Base-by-base conservation (phyloP, 73 alveolate genomes). In the Paramecium sexaurelia region DNA sequence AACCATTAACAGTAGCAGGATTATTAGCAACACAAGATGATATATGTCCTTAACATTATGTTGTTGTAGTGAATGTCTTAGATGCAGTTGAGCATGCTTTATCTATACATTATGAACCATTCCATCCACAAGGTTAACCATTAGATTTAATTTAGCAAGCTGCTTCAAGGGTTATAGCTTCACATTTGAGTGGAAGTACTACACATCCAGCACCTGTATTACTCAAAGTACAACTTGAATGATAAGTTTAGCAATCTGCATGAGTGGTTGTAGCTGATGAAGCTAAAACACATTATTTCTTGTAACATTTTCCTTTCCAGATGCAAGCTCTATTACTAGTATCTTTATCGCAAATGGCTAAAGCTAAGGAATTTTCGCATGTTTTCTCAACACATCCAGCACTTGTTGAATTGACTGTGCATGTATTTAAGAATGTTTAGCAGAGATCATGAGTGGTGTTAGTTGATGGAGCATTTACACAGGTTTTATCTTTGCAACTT, bases 401-500 rank as follows among this genome's bases (percentile, higher is more conserved):
- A 3, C n/a, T 24, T 9, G 71, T 22, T n/a, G 90, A 78, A 39
- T 37, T 43, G 6, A 78, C 68, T 78, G 90, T 78, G 71, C 90
- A 78, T 0, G 90, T 40, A 10, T 26, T 45, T 45, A 78, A 20
- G 55, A 78, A 78, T 7, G 75, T 75, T 41, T 78, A 29, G 10
- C 90, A 78, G 8, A 24, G 32, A 24, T 78, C 75, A 78, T 78
- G 90, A 41, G 90, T 78, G 15, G 68, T 78, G 73, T 75, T 36
- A 39, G 32, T 29, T 36, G 89, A 4, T 22, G 89, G 69, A 15
- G 89, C 89, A 75, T 75, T 75, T 20, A 56, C 89, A 75, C 89
- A 75, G 1, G 29, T 78, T 43, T 45, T 78, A 78, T 78, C 73
- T 37, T 37, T 24, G 8, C 90, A 78, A 8, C 36, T 41, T 40